A percentile compares a stretch with the other conserved stretches of the same genome.
Conservation (phyloP, 192 early-diverging fungal genomes). For the Umbelopsis vinacea region DNA sequence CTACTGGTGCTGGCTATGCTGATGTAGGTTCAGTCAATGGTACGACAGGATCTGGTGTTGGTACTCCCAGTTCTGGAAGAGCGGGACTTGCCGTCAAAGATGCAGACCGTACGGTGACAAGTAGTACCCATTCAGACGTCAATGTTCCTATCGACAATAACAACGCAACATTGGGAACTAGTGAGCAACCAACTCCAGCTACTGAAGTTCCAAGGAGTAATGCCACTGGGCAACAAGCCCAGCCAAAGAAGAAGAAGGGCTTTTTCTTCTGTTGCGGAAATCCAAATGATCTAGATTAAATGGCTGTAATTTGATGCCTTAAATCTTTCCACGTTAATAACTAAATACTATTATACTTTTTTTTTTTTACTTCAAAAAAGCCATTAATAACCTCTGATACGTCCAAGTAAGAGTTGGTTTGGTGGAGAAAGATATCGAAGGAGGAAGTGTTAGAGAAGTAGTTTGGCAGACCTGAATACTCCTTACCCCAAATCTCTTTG, state of each 20-base stretch:
- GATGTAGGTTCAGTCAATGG: too few species aligned
- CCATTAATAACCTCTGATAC: too few species aligned
- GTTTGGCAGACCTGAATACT: too few species aligned
- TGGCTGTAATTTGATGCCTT: background rate
- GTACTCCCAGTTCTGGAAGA: background rate
- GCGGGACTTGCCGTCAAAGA: background rate
- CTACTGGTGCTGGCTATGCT: too few species aligned
- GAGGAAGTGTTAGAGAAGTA: too few species aligned
- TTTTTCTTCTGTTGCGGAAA: slow-evolving; percentile 19
- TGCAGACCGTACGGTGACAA: background rate
- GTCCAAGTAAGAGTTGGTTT: too few species aligned
- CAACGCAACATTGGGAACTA: background rate
- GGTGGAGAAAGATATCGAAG: too few species aligned
- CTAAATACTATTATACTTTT: slow-evolving; percentile 3
- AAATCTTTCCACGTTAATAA: slow-evolving; percentile 11
- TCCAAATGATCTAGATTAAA: slow-evolving; percentile 5
- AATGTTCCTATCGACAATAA: background rate
- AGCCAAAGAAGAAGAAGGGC: slow-evolving; percentile 13
- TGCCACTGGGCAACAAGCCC: background rate
- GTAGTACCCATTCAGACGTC: slow-evolving; percentile 1
- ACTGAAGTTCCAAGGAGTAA: background rate
- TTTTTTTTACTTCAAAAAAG: background rate
- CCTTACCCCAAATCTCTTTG: too few species aligned
- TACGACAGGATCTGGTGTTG: background rate
- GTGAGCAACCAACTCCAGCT: background rate